Evolutionary conservation across 2,329 filamentous ascomycete species (phyloP), one percentile per base, ranked within the genome.

Genomic region (Hypoxylon sp.): DNA sequence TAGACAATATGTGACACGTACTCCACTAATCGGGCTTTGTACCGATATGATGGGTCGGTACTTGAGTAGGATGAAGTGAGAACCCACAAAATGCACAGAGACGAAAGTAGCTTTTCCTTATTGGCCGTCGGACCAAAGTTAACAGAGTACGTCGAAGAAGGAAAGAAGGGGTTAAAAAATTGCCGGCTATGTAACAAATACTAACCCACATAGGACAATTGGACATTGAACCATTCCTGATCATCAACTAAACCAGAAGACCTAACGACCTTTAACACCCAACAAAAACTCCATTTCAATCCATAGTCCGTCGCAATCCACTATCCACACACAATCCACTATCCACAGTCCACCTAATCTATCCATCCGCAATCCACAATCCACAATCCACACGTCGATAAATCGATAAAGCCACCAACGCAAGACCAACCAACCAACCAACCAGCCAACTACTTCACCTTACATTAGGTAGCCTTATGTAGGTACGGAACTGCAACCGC

Each of bases 171-270:
- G 17, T n/a, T 22, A 53, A 64, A 67, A 66, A 65, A 57, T 57
- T 57, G 59, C 58, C 57, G 57, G 59, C 42, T 59, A 71, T 71
- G 69, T 66, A 71, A 71, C 62, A 37, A 52, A 35, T 58, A 63
- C 66, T 69, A 69, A 66, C 69, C 69, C 35, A 52, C 24, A 10
- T 54, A n/a, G 69, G 69, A 64, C 44, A 63, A 57, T 66, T 61
- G 68, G 42, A 52, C 68, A 59, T 47, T 61, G 58, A 52, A 69
- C 53, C 46, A 61, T 59, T 64, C 44, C 53, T 55, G 50, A 51
- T 63, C 51, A 55, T 58, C 39, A 35, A 53, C 51, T 58, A 48
- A 48, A 63, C 46, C 37, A 58, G 26, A 42, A 47, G n/a, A 29
- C 55, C 62, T 59, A 62, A 66, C 37, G 22, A 13, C 51, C 33